Evolutionary conservation across 345 rosid genomes (phyloP).

Genomic region (Clarkia xantiana): DNA sequence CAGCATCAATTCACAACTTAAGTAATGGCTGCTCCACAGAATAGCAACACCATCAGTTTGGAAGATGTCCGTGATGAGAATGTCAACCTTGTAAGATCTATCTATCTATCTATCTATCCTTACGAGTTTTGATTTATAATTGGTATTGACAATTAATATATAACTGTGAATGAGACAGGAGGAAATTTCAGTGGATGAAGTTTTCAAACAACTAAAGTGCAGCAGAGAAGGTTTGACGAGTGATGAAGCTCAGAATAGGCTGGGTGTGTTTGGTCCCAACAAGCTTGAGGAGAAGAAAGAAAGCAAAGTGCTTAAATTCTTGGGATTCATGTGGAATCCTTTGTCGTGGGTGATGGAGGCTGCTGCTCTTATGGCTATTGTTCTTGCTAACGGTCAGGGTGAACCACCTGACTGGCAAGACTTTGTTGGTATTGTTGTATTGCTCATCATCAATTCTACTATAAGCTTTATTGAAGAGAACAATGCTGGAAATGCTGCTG

Average conservation of each 20-base stretch:
- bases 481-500: slow-evolving; percentile 84
- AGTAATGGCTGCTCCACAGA: too few relatives aligned
- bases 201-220: slow-evolving; percentile 71
- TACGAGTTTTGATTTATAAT: too few relatives aligned
- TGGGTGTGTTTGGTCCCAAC: slow-evolving; percentile 70
- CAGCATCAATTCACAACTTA: too few relatives aligned
- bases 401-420: slow-evolving; percentile 90
- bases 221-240: slow-evolving; percentile 51
- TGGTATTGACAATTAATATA: too few relatives aligned
- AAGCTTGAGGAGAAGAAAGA: slow-evolving; percentile 91
- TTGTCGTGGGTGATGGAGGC: slow-evolving; percentile 90
- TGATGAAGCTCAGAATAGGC: slow-evolving; percentile 70
- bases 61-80: too few relatives aligned
- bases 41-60: too few relatives aligned
- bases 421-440: slow-evolving; percentile 52
- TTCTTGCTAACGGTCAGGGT: slow-evolving; percentile 76
- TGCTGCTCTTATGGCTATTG: slow-evolving; percentile 81
- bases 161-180: slow-evolving; percentile 26
- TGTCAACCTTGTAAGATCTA: too few relatives aligned
- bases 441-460: slow-evolving; percentile 70
- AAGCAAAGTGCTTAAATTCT: slow-evolving; percentile 52
- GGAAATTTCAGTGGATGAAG: slow-evolving; percentile 71
- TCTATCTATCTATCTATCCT: too few relatives aligned
- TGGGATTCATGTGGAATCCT: slow-evolving; percentile 93
- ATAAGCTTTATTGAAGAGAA: slow-evolving; percentile 76